Evolutionary conservation across 306 rosid genomes (phyloP), one percentile per base, ranked within the genome.

Genomic region (Canavalia ensiformis): DNA sequence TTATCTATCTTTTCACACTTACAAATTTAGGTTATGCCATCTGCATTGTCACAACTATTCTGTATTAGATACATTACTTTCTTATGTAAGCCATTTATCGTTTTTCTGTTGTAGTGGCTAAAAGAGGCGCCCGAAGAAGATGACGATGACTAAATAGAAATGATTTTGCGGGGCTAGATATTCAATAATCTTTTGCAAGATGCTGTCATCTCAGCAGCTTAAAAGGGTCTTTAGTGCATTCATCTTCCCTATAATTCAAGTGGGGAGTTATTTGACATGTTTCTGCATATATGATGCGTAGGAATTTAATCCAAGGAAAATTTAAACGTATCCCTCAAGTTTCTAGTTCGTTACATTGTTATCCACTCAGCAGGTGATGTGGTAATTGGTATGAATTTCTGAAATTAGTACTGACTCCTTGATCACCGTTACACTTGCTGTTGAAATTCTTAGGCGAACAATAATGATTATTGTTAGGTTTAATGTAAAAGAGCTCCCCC

Each of bases 51-150:
- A 45, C 51, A 45, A 44, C 69, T 28, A 44, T 51, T 50, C 30
- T 71, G 25, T 18, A 33, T 71, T 57, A 44, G 69, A 34, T 54
- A 75, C 66, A 74, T 74, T 56, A 76, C 55, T 75, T 39, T 54
- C 55, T 37, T 6, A 11, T 51, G 4, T 34, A 29, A 42, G n/a
- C 29, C 44, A 68, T 44, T 45, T 68, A 10, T 72, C 0, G 51
- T 45, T 51, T 84, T 44, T 47, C 25, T 80, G 25, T 72, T 84
- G 44, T 85, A 94, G 98, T 96, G 98, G 99, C 76, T 96, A 83
- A 90, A 82, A 87, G 97, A 86, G 62, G 97, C 99, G 5, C 60
- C 95, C 0, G 99, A 96, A 84, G 98, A 95, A 86, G 99, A 91
- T 3, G 97, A 89, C 0, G 93, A 90, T 0, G 84, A 94, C 50